These are phyloP conservation scores for Paracorniculantispora psalliotae DNA, from an alignment of 2,329 filamentous ascomycete genomes.

Conservation along the genomic window DNA sequence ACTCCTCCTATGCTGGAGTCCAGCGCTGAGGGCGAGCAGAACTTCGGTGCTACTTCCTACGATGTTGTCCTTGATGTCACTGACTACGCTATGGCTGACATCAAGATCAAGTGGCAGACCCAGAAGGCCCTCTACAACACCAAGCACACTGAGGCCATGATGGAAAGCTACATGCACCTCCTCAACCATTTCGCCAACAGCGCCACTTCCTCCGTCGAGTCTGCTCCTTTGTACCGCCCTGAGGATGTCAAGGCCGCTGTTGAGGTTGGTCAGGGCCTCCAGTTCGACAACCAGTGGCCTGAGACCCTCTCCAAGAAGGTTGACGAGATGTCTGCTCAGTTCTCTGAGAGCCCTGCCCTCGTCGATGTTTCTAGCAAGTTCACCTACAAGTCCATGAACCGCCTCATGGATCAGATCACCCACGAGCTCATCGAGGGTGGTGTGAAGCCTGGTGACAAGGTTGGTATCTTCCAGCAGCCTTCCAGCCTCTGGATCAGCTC, in stretches of 20 bases:
- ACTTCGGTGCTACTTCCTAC: conserved; percentile 21
- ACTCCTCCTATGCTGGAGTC: conserved; percentile 22
- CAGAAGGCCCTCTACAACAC: conserved; percentile 20
- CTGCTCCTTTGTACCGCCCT: conserved; percentile 9
- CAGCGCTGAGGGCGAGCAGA: conserved; percentile 17
- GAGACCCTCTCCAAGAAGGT: conserved; percentile 11
- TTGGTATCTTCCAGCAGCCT: conserved; percentile 15
- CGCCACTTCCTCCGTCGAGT: conserved; percentile 28
- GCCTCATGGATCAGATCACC: conserved; percentile 8
- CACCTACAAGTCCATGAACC: conserved; percentile 8
- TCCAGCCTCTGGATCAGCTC: conserved; percentile 33
- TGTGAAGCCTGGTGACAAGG: conserved; percentile 18
- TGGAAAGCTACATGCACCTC: conserved; percentile 17
- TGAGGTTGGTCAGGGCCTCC: conserved; percentile 6
- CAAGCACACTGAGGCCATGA: conserved; percentile 12
- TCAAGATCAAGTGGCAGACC: conserved; percentile 10
- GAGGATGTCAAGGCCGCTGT: conserved; percentile 8
- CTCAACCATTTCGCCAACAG: conserved; percentile 12
- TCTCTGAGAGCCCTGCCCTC: not conserved
- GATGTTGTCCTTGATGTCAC: conserved; percentile 21
- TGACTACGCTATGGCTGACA: conserved; percentile 15
- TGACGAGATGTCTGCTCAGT: conserved; percentile 1
- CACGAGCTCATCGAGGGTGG: conserved; percentile 12
- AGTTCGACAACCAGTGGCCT: conserved; percentile 7
- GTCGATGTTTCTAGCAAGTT: conserved; percentile 4